These are phyloP conservation scores for Monosporascus sp. DNA, from an alignment of 2,329 filamentous ascomycete genomes.

Conservation along the genomic window DNA sequence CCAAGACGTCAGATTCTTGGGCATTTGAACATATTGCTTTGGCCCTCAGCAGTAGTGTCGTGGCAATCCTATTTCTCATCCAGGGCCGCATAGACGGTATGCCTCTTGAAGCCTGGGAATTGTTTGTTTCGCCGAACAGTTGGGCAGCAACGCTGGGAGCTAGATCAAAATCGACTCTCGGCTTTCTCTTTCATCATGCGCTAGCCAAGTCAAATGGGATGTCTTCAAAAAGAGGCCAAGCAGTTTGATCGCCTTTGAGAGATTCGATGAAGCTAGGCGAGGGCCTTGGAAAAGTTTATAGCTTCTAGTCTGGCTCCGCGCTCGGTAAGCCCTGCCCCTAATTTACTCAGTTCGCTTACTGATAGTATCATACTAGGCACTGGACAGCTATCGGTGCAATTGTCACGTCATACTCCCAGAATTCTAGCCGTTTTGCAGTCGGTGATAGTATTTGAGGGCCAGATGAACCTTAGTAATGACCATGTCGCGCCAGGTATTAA, in stretches of 20 bases:
- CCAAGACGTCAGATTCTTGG: too few relatives aligned
- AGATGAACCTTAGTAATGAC: too few relatives aligned
- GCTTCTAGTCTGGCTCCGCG: constrained; percentile 12
- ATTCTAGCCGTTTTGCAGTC: constrained; percentile 15
- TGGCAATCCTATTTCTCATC: constrained; percentile 7
- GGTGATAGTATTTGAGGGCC: constrained; percentile 6
- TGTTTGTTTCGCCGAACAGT: constrained; percentile 10
- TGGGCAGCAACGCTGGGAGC: constrained; percentile 11
- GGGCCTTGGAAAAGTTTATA: constrained; percentile 18
- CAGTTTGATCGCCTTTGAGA: constrained; percentile 14
- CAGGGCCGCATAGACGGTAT: constrained; percentile 5
- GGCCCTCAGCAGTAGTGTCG: constrained; percentile 4
- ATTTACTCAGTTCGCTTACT: neutral
- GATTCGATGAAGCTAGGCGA: constrained; percentile 19
- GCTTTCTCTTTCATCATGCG: constrained; percentile 16
- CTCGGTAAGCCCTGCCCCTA: constrained; percentile 7
- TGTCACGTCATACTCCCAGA: constrained; percentile 9
- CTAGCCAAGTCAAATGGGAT: constrained; percentile 19
- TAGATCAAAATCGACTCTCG: constrained; percentile 10
- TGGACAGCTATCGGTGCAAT: constrained; percentile 9
- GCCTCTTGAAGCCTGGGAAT: constrained; percentile 9
- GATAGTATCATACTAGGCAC: constrained; percentile 3
- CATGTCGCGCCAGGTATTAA: too few relatives aligned
- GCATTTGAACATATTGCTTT: neutral
- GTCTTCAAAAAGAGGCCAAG: constrained; percentile 13